phyloP scores from a whole-genome alignment of 129 eudicot species.

The Smallanthus sonchifolius region DNA sequence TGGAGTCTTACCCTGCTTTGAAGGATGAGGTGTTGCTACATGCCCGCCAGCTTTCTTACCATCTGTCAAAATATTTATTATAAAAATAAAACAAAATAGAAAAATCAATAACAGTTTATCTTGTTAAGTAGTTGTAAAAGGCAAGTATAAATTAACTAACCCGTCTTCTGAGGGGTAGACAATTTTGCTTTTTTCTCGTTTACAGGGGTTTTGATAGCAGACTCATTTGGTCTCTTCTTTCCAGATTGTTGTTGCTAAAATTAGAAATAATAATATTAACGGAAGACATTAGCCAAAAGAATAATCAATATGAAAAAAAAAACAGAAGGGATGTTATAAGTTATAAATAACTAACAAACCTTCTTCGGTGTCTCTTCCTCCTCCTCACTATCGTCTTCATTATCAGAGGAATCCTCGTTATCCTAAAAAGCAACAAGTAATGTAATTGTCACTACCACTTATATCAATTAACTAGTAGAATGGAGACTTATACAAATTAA shows the following conservation, averaged over 20 bases:
- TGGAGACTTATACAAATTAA: too few species aligned
- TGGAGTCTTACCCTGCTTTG: constrained; percentile 55
- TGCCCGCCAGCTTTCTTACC: constrained; percentile 62
- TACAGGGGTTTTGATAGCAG: constrained; percentile 57
- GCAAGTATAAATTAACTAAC: constrained; percentile 24
- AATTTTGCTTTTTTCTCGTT: constrained; percentile 67
- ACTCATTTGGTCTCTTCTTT: constrained; percentile 67
- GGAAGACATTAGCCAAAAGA: neutral
- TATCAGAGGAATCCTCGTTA: constrained; percentile 39
- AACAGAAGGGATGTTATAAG: neutral
- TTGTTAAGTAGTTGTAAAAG: neutral
- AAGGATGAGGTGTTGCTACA: constrained; percentile 78
- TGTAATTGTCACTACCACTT: too few species aligned
- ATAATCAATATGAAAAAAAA: neutral
- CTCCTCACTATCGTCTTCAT: constrained; percentile 49
- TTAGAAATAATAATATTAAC: neutral
- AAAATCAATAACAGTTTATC: neutral
- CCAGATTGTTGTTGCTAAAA: constrained; percentile 51
- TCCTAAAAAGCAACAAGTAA: constrained; percentile 25
- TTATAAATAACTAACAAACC: constrained; percentile 28
- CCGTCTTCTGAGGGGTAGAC: constrained; percentile 72
- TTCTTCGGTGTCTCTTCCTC: constrained; percentile 77
- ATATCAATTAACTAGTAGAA: too few species aligned
- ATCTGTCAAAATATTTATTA: constrained; percentile 21
- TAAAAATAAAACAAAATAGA: neutral